Base-by-base conservation (phyloP, 148 eudicot genomes). In the Nepenthes mirabilis region DNA sequence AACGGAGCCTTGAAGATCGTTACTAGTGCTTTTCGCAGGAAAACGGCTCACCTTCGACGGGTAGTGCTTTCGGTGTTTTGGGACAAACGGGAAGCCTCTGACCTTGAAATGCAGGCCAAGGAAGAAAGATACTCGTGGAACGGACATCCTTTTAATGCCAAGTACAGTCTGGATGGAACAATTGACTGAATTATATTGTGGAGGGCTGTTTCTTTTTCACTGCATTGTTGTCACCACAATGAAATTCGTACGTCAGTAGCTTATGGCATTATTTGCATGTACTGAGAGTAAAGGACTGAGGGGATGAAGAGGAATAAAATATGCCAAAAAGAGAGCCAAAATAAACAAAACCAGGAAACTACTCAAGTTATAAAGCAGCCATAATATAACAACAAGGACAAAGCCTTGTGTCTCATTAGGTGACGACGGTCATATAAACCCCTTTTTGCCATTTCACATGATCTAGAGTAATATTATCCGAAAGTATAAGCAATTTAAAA, bases 81-180 rank as follows among this genome's bases (percentile, higher is more conserved):
- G 56, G 90, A 81, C 57, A 84, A 66, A 52, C 85, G 96, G 37
- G 72, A 75, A 65, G 80, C 64, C 78, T 88, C 98, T 57, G 70
- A 80, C 71, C 78, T 82, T 52, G 90, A 88, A 58, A 91, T 91
- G 58, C 75, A 94, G 71, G 91, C 76, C 76, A 91, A 74, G 33
- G 87, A 75, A 59, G 85, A 81, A 57, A 87, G 79, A 68, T 87
- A 87, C 32, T 87, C 90, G 63, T 71, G 82, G 64, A 75, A 68
- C 33, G 81, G 75, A 74, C 59, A 33, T 11, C 90, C 90, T 75
- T 71, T 77, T 54, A 72, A 50, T 36, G 90, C 62, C 40, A 83
- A 73, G 65, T 68, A 73, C 50, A 80, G 82, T 67, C 77, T 72
- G 67, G 74, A 43, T 11, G 98, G 96, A 66, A 86, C 80, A 33